Conservation (phyloP, 805 yeast genomes). For the Lipomyces lipofer region DNA sequence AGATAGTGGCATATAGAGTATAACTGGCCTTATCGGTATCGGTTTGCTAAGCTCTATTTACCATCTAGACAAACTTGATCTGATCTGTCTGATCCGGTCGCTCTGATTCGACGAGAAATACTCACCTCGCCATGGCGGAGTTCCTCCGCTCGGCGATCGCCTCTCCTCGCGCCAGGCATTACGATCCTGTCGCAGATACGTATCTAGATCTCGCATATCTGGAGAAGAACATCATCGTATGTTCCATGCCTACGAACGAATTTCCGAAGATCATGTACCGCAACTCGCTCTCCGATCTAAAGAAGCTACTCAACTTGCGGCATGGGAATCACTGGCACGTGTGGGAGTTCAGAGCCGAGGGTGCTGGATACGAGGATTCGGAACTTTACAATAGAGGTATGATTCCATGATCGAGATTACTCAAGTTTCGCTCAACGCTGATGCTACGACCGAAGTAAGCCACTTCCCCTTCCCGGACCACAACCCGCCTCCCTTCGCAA, state of each 20-base stretch:
- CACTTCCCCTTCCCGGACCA: slow-evolving; percentile 74
- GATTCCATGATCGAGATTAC: background rate
- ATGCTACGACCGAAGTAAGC: slow-evolving; percentile 35
- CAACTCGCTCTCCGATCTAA: slow-evolving; percentile 53
- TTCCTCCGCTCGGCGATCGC: slow-evolving; percentile 37
- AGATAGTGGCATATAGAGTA: too few relatives aligned
- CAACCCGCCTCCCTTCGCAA: slow-evolving; percentile 63
- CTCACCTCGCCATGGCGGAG: slow-evolving; percentile 37
- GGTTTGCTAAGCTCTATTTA: too few relatives aligned
- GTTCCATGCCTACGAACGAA: slow-evolving; percentile 68
- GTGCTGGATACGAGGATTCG: slow-evolving; percentile 45
- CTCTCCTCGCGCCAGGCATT: slow-evolving; percentile 35
- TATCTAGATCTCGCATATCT: slow-evolving; percentile 67
- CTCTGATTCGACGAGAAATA: too few relatives aligned
- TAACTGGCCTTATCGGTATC: too few relatives aligned
- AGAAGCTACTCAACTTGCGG: slow-evolving; percentile 47
- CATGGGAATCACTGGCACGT: slow-evolving; percentile 67
- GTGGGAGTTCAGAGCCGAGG: slow-evolving; percentile 70
- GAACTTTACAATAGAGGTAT: slow-evolving; percentile 38
- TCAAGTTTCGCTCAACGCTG: background rate
- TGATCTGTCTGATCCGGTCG: too few relatives aligned
- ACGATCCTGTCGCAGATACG: slow-evolving; percentile 39
- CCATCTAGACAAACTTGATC: too few relatives aligned
- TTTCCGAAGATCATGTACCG: slow-evolving; percentile 50
- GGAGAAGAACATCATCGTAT: slow-evolving; percentile 63